Base-by-base conservation (phyloP, 352 stramenopile species). In the Elongisporangium undulatum region DNA sequence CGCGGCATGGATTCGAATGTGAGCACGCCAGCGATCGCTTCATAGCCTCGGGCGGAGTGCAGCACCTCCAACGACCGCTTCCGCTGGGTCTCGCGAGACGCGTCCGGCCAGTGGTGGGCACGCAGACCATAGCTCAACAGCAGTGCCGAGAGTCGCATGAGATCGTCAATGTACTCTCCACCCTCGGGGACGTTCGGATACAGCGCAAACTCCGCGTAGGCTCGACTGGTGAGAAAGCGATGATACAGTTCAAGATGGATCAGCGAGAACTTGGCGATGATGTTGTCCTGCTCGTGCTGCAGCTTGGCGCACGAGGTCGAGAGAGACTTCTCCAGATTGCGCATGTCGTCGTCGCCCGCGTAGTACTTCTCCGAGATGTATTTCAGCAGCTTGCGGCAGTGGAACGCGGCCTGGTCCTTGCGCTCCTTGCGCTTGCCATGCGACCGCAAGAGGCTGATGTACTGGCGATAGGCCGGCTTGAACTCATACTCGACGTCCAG, bases 341-440 rank as follows among this genome's bases (percentile, higher is more conserved):
- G 76, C 74, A 92, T 91, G 38, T 92, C 86, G 62, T 72, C 60
- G 49, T 93, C 81, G 19, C 82, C 82, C 0, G 82, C 73, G 51
- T 92, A 94, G 55, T 94, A 95, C 62, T 93, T 92, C 50, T 87
- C 77, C 20, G 80, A 90, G 51, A 95, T 92, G 58, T 95, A 95
- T 61, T 82, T 87, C 12, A 95, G 74, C 56, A 95, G 53, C 23
- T 78, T 84, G 38, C 80, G 72, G 57, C 84, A 91, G 49, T 78
- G 69, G 54, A 86, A 75, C 17, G 80, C 79, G 21, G 76, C 72
- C 20, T 80, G 64, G 4, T 93, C 83, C 59, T 87, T 85, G 6
- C 67, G 71, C 51, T 90, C 79, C 51, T 83, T 80, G 2, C 70
- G 66, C 16, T 64, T 57, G 1, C 67, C 67, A 23, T 62, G 62